Base-by-base conservation (phyloP, 352 stramenopile genomes). In the Blastocystis sp. region DNA sequence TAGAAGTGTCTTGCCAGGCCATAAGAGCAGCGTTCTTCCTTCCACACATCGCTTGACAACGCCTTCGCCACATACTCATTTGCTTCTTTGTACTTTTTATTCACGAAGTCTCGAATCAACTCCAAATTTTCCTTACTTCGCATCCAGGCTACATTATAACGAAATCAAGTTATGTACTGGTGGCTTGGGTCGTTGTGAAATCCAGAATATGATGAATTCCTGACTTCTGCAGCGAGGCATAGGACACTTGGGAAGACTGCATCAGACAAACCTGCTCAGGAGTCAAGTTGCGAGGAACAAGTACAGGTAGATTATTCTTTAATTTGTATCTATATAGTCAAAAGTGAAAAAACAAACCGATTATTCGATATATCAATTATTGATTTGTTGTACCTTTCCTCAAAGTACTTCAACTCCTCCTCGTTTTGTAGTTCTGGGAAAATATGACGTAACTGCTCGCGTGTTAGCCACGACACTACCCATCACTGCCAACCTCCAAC, bases 71-170 rank as follows among this genome's bases (percentile, higher is more conserved):
- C 62, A 15, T 68, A 37, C 29, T 50, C 53, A 9, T 56, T 45
- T n/a, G 43, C 50, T 23, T 53, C 23, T 4, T 50, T 26, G 13
- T 69, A 53, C 73, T 84, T 29, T 34, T 69, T 68, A n/a, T 84
- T 84, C 50, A 41, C 53, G 50, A 68, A 84, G 39, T 84, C 55
- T 15, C 41, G n/a, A n/a, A 84, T 53, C 9, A 47, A 68, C 56
- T 84, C 54, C 56, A 84, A 29, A 64, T 84, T 84, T 55, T 84
- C 73, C 73, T 84, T 84, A 13, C 53, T 53, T 43, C 73, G 73
- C 47, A 84, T 20, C 20, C 47, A 84, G 9, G 50, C 73, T 84
- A 69, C 26, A 6, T 47, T 23, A 54, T 18, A 47, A 8, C 0
- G 7, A 29, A 4, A 9, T 20, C 2, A 9, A 8, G 2, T n/a